Evolutionary conservation across 2,329 filamentous ascomycete genomes (phyloP).

Genomic region (Ceratocystiopsis sp.): DNA sequence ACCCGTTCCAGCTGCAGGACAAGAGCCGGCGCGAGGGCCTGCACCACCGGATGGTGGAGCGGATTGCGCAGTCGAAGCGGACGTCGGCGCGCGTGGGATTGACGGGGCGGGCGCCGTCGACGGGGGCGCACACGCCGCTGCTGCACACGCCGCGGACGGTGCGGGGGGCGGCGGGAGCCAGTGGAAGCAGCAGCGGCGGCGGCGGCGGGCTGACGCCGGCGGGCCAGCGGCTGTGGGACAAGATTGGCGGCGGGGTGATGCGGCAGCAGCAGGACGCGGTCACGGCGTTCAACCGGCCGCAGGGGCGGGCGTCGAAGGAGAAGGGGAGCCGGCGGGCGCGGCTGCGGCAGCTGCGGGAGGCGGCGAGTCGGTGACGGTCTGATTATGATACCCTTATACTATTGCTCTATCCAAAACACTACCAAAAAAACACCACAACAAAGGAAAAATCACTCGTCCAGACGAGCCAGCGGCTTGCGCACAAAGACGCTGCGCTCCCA

Average conservation of each 20-base stretch:
- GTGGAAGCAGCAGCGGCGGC: no score
- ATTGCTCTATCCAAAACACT: no score
- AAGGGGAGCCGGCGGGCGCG: conserved; percentile 7
- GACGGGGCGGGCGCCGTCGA: conserved; percentile 39
- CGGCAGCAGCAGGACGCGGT: conserved; percentile 11
- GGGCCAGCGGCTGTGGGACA: conserved; percentile 49
- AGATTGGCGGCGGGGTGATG: conserved; percentile 27
- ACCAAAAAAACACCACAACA: no score
- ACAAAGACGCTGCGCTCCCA: conserved; percentile 43
- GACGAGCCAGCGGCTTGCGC: conserved; percentile 18
- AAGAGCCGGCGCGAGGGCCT: conserved; percentile 62
- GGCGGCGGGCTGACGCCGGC: conserved; percentile 46
- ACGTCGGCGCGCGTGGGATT: conserved; percentile 40
- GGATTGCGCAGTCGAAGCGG: conserved; percentile 55
- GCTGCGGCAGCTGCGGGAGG: conserved; percentile 2
- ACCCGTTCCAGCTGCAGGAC: conserved; percentile 65
- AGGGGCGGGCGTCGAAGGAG: background rate
- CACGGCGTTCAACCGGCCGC: conserved; percentile 5
- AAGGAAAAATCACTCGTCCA: background rate
- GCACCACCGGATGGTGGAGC: conserved; percentile 75
- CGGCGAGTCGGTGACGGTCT: no score
- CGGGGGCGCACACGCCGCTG: conserved; percentile 48
- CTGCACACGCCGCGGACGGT: conserved; percentile 43
- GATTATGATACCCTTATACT: no score
- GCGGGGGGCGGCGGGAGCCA: conserved; percentile 20